Evolutionary conservation across 495 filamentous ascomycete species (phyloP).

Genomic region (Trichoderma orchidacearum): DNA sequence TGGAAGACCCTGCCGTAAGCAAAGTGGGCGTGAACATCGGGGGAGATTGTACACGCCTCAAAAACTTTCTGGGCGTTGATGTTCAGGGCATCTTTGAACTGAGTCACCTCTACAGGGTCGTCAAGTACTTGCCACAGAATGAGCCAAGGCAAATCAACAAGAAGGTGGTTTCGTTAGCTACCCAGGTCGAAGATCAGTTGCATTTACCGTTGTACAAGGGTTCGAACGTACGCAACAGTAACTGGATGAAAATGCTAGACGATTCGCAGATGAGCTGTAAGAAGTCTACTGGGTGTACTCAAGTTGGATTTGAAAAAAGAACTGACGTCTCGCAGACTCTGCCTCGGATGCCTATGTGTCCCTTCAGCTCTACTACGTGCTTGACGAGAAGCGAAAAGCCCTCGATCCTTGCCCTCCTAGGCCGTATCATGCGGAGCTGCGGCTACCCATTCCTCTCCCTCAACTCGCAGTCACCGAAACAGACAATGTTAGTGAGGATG

Average conservation of each 20-base stretch:
- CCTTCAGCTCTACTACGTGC: conserved; percentile 52
- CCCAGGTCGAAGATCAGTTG: conserved; percentile 56
- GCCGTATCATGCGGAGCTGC: conserved; percentile 51
- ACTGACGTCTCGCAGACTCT: conserved; percentile 41
- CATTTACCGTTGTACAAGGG: conserved; percentile 68
- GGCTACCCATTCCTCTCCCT: conserved; percentile 42
- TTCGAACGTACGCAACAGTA: conserved; percentile 46
- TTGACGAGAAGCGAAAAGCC: conserved; percentile 50
- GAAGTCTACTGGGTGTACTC: conserved; percentile 9
- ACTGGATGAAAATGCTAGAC: conserved; percentile 53
- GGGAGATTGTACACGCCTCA: conserved; percentile 58
- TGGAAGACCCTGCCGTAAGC: conserved; percentile 54
- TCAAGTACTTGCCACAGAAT: conserved; percentile 41
- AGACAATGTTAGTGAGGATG: conserved; percentile 3
- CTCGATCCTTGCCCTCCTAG: conserved; percentile 57
- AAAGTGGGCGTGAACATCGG: conserved; percentile 71
- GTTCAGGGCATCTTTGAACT: conserved; percentile 61
- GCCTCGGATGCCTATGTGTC: conserved; percentile 75
- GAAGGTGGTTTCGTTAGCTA: conserved; percentile 47
- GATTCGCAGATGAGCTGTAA: conserved; percentile 61
- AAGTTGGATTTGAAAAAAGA: neutral
- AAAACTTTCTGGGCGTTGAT: conserved; percentile 49
- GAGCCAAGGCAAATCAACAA: conserved; percentile 47
- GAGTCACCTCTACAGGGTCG: conserved; percentile 62
- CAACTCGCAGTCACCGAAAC: conserved; percentile 14